Evolutionary conservation across 306 rosid species (phyloP), one percentile per base, ranked within the genome.

Genomic region (Dicorynia guianensis): DNA sequence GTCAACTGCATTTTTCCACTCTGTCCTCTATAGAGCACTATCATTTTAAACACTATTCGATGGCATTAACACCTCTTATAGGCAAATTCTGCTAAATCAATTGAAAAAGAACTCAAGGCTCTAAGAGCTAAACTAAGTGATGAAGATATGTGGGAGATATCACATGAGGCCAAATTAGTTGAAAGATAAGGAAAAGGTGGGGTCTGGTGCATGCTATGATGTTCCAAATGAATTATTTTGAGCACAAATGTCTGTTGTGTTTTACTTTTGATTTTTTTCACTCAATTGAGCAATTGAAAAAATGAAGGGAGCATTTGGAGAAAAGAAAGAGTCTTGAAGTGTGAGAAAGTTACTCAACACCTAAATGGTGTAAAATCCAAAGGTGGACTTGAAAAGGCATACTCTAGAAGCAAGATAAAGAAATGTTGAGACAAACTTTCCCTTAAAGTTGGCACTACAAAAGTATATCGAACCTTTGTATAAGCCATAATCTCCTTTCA

Each of bases 341-440:
- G 84, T 7, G 91, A 92, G 67, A 90, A 88, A 73, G 95, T 88
- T 69, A 63, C 82, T 64, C 80, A 79, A 53, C 76, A 87, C 64
- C 63, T 84, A 17, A 78, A 64, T 67, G 80, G 68, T 59, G 85
- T 74, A 49, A 83, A 77, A 79, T 74, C 53, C n/a, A 96, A n/a
- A 89, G 53, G 88, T 82, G 73, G 96, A 92, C 59, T 85, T 93
- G 18, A 86, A 77, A 88, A 88, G 86, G 63, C 70, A 5, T 60
- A 81, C 58, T 79, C 78, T 87, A 14, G 94, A 92, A 86, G 80
- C 84, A 36, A 87, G 93, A 62, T 86, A 83, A 56, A 92, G 64
- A 76, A 84, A 82, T 76, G 91, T 88, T 8, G 96, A 83, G 84
- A n/a, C n/a, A n/a, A n/a, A n/a, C n/a, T n/a, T n/a, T n/a, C n/a